phyloP scores from a whole-genome alignment of 164 flowering plant genomes.

The Dillenia suffruticosa region DNA sequence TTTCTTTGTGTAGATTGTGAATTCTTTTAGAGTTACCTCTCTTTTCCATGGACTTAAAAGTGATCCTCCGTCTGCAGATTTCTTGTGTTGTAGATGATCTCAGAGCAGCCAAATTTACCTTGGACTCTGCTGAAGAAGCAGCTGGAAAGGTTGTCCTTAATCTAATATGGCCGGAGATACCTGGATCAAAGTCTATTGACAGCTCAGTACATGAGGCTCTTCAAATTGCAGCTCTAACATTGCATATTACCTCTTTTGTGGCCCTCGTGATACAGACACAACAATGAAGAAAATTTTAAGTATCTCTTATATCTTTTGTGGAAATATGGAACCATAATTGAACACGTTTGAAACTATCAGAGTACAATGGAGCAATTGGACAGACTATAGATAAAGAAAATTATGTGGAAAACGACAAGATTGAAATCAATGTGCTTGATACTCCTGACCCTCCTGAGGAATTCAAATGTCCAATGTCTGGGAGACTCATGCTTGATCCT shows the following conservation, averaged over 20 bases:
- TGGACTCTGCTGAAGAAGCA: constrained; percentile 65
- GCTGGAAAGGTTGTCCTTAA: constrained; percentile 52
- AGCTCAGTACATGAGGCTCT: constrained; percentile 28
- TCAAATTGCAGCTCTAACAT: constrained; percentile 37
- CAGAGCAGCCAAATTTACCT: constrained; percentile 31
- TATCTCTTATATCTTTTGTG: constrained; percentile 37
- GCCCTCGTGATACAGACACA: constrained; percentile 31
- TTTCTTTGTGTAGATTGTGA: not conserved
- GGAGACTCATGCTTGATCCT: constrained; percentile 73
- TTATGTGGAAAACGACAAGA: constrained; percentile 8
- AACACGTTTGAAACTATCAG: constrained; percentile 1
- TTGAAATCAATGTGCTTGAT: constrained; percentile 15
- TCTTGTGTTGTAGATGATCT: constrained; percentile 57
- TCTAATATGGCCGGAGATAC: constrained; percentile 22
- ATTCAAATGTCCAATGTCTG: constrained; percentile 73
- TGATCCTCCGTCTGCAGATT: constrained; percentile 44
- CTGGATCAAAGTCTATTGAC: constrained; percentile 22
- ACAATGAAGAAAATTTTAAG: constrained; percentile 29
- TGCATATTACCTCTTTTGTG: constrained; percentile 38
- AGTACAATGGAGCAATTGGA: not conserved
- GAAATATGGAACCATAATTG: constrained; percentile 38
- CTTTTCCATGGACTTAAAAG: not conserved
- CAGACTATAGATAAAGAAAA: constrained; percentile 18
- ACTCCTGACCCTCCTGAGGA: constrained; percentile 45
- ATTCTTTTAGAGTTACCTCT: no score